Base-by-base conservation (phyloP, 2,329 filamentous ascomycete species). In the Cercospora canescens region DNA sequence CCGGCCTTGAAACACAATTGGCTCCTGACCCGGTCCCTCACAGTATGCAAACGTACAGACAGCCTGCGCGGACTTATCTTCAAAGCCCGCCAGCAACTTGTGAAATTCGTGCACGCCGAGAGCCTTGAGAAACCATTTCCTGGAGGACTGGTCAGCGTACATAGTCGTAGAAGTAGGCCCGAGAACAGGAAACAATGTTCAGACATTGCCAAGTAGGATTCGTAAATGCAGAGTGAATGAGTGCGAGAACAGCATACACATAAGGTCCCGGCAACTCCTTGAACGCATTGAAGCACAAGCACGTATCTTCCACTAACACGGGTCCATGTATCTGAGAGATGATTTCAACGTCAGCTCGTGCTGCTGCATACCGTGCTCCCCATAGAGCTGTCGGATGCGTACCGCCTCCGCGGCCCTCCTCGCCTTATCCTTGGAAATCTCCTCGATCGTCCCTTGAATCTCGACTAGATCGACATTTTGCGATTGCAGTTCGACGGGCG, bases 21-120 rank as follows among this genome's bases (percentile, higher is more conserved):
- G 90, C 75, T 96, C 88, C 61, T 92, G 84, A 2, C 92, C 94
- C 4, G 94, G 95, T 0, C 94, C 95, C 69, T 89, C 86, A 62
- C 88, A 95, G 81, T 96, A 97, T 26, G 89, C 95, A 80, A 99
- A 99, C 0, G 95, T 99, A 81, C 94, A 97, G 54, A 99, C 91
- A 18, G 95, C 94, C 80, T 96, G 89, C 52, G 93, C 93, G 52
- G 90, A 91, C 80, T 97, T 97, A 81, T 99, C 92, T 30, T 91
- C 85, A 78, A 97, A 97, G 6, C 90, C 93, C 60, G 89, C 89
- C 45, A 99, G 88, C 69, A 99, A 86, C 77, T 94, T 95, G 81
- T 97, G 96, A 65, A 99, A 84, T 14, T 95, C 91, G 57, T 90
- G 83, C 70, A 93, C 92, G 63, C 95, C 95, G 65, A 97, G 84